phyloP scores from a whole-genome alignment of 108 stramenopile genomes.

The Mediolabrus comicus region DNA sequence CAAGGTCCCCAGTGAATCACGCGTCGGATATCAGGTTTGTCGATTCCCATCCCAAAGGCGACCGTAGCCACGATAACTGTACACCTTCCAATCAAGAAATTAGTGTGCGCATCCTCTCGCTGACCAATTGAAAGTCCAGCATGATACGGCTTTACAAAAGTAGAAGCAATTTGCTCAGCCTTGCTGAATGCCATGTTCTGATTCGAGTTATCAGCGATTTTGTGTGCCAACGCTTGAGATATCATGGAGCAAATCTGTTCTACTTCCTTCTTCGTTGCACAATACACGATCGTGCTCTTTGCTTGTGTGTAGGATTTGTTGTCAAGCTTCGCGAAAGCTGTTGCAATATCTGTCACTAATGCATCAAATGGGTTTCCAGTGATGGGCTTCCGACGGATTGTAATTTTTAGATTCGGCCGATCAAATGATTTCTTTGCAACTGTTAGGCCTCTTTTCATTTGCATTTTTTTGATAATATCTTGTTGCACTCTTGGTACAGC shows the following conservation, averaged over 20 bases:
- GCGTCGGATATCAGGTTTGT: conserved; percentile 80
- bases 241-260: conserved; percentile 45
- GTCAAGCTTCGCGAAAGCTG: background rate
- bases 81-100: conserved; percentile 79
- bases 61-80: conserved; percentile 91
- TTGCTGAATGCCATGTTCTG: conserved; percentile 5
- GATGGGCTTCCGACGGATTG: conserved; percentile 56
- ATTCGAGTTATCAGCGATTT: conserved; percentile 1
- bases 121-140: conserved; percentile 68
- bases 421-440: conserved; percentile 78
- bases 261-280: conserved; percentile 55
- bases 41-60: conserved; percentile 99
- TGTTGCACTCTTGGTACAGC: conserved; percentile 85
- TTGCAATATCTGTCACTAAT: conserved; percentile 46
- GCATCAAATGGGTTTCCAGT: conserved; percentile 48
- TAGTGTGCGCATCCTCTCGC: conserved; percentile 61
- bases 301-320: conserved; percentile 15
- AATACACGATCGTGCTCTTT: conserved; percentile 82
- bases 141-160: conserved; percentile 67
- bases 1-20: conserved; percentile 91
- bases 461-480: conserved; percentile 67
- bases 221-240: conserved; percentile 9
- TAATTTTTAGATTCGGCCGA: conserved; percentile 86
- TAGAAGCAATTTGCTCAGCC: conserved; percentile 18
- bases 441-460: conserved; percentile 45